phyloP scores from a whole-genome alignment of 108 stramenopile genomes.

The Cylindrotheca fusiformis region DNA sequence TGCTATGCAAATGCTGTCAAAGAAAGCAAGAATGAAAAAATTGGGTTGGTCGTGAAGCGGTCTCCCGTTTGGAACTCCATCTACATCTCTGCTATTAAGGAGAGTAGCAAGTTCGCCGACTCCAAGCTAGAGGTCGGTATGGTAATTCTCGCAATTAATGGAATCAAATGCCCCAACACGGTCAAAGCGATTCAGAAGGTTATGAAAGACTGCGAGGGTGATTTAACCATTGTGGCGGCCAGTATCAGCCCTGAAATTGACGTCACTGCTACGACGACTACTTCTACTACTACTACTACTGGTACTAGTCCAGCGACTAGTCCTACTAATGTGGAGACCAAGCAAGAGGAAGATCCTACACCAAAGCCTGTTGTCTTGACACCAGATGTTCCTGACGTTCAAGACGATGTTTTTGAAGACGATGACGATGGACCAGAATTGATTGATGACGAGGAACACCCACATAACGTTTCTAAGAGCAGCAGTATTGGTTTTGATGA shows the following conservation, averaged over 20 bases:
- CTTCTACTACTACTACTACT: neutral
- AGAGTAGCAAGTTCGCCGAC: neutral
- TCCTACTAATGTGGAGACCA: neutral
- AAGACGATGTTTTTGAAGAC: neutral
- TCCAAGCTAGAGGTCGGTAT: neutral
- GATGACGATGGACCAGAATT: neutral
- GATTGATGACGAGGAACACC: neutral
- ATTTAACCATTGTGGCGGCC: neutral
- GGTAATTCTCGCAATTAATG: neutral
- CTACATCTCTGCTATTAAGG: neutral
- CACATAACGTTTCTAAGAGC: neutral
- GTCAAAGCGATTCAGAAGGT: neutral
- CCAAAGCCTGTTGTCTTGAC: neutral
- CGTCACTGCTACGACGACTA: neutral
- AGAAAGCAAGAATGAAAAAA: neutral
- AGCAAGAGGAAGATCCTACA: neutral
- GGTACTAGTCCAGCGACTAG: neutral
- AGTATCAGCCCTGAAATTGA: neutral
- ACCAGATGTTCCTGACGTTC: neutral
- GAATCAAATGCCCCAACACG: neutral
- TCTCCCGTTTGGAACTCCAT: neutral
- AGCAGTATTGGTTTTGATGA: too few species aligned
- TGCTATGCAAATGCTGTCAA: neutral
- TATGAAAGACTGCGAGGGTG: neutral
- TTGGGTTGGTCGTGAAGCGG: neutral